Conservation (phyloP, 108 stramenopile species). For the Licmophora abbreviata region DNA sequence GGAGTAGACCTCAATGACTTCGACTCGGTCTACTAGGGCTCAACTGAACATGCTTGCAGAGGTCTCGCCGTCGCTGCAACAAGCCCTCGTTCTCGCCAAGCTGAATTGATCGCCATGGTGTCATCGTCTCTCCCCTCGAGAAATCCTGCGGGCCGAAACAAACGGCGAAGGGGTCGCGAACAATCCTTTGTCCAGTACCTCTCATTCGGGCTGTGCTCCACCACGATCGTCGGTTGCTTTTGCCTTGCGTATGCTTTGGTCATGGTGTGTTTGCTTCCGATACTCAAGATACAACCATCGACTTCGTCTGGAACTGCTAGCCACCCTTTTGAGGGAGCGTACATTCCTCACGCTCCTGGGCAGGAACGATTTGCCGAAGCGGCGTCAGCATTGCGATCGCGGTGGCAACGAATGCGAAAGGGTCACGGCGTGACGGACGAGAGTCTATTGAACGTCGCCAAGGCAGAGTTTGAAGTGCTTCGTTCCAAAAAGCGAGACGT, state of each 20-base stretch:
- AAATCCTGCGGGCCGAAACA: too few species aligned
- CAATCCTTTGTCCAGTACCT: conserved; percentile 40
- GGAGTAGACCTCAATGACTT: too few species aligned
- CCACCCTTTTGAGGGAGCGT: conserved; percentile 4
- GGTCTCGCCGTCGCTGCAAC: too few species aligned
- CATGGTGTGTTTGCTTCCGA: conserved; percentile 25
- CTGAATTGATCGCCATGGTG: too few species aligned
- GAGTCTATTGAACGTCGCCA: conserved; percentile 26
- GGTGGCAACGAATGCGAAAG: conserved; percentile 19
- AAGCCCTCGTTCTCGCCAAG: too few species aligned
- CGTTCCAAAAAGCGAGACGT: conserved; percentile 4
- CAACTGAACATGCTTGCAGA: too few species aligned
- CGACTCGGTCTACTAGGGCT: too few species aligned
- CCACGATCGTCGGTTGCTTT: conserved; percentile 30
- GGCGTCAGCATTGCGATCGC: conserved; percentile 16
- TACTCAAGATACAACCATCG: conserved; percentile 21
- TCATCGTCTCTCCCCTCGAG: too few species aligned
- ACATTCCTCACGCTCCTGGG: conserved; percentile 9
- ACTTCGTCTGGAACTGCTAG: neutral
- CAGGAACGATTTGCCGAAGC: conserved; percentile 20
- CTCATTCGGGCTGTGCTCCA: conserved; percentile 28
- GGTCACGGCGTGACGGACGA: conserved; percentile 28
- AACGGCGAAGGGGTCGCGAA: conserved; percentile 1
- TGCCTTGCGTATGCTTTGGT: conserved; percentile 26
- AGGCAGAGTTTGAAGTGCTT: conserved; percentile 23